A percentile compares a stretch with the other conserved stretches of the same genome.
phyloP scores from a whole-genome alignment of 768 basidiomycete species.

The Lactarius psammicola region DNA sequence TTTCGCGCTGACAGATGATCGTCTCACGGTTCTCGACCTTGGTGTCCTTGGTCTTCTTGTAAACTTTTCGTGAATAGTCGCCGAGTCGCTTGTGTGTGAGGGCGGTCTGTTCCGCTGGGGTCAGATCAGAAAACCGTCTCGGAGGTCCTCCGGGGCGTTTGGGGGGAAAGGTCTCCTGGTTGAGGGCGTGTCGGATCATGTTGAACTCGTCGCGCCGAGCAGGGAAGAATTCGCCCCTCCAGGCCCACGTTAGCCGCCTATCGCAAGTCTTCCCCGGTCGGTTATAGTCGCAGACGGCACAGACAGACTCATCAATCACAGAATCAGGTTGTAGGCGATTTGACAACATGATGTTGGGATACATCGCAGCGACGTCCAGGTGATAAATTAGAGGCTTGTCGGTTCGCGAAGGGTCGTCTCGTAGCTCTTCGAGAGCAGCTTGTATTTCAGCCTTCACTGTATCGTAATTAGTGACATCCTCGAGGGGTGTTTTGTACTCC shows the following conservation, averaged over 20 bases:
- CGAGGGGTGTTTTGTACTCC: slow-evolving; percentile 76
- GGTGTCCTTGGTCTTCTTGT: slow-evolving; percentile 97
- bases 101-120: slow-evolving; percentile 83
- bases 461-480: slow-evolving; percentile 91
- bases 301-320: slow-evolving; percentile 92
- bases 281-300: slow-evolving; percentile 98
- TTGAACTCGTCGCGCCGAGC: slow-evolving; percentile 97
- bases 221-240: slow-evolving; percentile 98
- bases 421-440: slow-evolving; percentile 78
- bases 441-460: slow-evolving; percentile 83
- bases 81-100: slow-evolving; percentile 94
- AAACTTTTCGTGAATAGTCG: slow-evolving; percentile 98
- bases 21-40: slow-evolving; percentile 91
- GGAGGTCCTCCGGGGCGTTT: slow-evolving; percentile 69
- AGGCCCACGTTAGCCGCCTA: slow-evolving; percentile 92
- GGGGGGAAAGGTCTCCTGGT: slow-evolving; percentile 89
- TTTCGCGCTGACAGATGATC: slow-evolving; percentile 96
- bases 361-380: slow-evolving; percentile 99
- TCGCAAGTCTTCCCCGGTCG: slow-evolving; percentile 95
- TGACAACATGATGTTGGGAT: slow-evolving; percentile 99
- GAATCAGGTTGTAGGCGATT: slow-evolving; percentile 98
- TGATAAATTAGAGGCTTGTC: slow-evolving; percentile 98
- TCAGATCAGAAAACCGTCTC: slow-evolving; percentile 80
- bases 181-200: slow-evolving; percentile 96
- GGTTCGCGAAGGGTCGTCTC: slow-evolving; percentile 82